Percentiles rank a stretch among this genome's conserved stretches.
These are phyloP conservation scores for Ophiocordyceps camponoti-saundersi DNA, from an alignment of 2,329 filamentous ascomycete genomes.

Conservation along the genomic window DNA sequence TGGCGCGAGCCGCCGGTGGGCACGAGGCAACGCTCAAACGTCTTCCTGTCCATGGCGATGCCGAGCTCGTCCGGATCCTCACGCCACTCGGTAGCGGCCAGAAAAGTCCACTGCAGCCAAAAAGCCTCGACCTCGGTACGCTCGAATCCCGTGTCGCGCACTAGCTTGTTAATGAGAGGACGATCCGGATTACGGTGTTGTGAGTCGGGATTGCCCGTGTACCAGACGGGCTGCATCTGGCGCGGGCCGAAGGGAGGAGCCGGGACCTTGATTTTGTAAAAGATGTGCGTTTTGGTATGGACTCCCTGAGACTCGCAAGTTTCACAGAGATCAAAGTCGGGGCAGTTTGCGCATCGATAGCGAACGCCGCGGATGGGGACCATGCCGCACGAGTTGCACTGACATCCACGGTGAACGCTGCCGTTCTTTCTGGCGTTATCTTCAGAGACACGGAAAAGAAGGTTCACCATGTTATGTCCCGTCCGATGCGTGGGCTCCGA, in stretches of 20 bases:
- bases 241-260: conserved; percentile 69
- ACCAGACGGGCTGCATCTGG: conserved; percentile 70
- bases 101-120: conserved; percentile 93
- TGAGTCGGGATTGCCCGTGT: conserved; percentile 68
- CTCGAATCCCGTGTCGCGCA: conserved; percentile 62
- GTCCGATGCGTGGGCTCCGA: conserved; percentile 27
- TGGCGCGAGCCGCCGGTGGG: conserved; percentile 68
- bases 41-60: conserved; percentile 79
- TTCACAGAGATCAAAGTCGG: conserved; percentile 91
- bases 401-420: conserved; percentile 82
- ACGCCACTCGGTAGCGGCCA: conserved; percentile 72
- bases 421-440: conserved; percentile 78
- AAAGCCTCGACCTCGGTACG: conserved; percentile 78
- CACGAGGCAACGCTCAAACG: conserved; percentile 81
- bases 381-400: conserved; percentile 77
- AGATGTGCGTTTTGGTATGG: conserved; percentile 83
- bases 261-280: conserved; percentile 89
- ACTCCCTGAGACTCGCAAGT: conserved; percentile 66
- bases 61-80: conserved; percentile 63
- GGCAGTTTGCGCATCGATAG: conserved; percentile 89
- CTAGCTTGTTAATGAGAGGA: conserved; percentile 48
- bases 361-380: conserved; percentile 82
- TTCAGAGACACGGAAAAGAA: conserved; percentile 85
- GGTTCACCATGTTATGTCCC: conserved; percentile 66
- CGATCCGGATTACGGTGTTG: conserved; percentile 51